These are phyloP conservation scores for Pluteus cervinus DNA, from an alignment of 768 basidiomycete species.

Conservation along the genomic window DNA sequence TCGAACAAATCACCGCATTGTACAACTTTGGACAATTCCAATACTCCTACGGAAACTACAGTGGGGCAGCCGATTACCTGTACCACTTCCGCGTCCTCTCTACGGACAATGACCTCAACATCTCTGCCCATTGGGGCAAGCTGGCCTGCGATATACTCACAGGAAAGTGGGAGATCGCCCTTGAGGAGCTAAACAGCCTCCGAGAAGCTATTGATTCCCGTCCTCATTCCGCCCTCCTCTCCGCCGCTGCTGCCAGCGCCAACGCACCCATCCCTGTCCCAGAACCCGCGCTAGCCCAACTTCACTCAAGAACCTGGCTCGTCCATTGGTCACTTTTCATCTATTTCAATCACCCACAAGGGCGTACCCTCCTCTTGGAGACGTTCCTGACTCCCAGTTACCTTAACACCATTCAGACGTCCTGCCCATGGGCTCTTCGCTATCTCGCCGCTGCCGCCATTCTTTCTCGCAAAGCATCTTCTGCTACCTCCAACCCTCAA, in stretches of 20 bases:
- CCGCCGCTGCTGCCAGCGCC: constrained; percentile 25
- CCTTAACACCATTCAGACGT: constrained; percentile 97
- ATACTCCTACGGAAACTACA: constrained; percentile 98
- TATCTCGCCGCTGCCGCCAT: constrained; percentile 93
- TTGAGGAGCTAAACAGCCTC: constrained; percentile 93
- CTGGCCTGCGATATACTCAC: constrained; percentile 94
- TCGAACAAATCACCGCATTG: constrained; percentile 91
- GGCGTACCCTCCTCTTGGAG: constrained; percentile 87
- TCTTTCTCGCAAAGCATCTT: constrained; percentile 75
- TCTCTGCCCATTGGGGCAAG: constrained; percentile 98
- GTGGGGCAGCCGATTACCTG: constrained; percentile 92
- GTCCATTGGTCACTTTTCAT: constrained; percentile 98
- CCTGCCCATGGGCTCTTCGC: constrained; percentile 89
- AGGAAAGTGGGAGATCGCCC: constrained; percentile 91
- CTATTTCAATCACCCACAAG: constrained; percentile 94
- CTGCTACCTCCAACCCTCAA: constrained; percentile 35
- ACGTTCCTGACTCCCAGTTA: constrained; percentile 95
- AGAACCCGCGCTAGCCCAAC: constrained; percentile 74
- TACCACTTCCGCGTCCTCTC: constrained; percentile 99
- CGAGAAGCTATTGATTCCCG: constrained; percentile 87
- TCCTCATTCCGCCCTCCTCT: constrained; percentile 42
- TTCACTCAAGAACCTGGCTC: constrained; percentile 94
- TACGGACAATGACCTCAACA: constrained; percentile 87
- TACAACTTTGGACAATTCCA: constrained; percentile 99
- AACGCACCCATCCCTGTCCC: constrained; percentile 26